These are phyloP conservation scores for Pseudogymnoascus pannorum DNA, from an alignment of 2,329 filamentous ascomycete genomes.

Conservation along the genomic window DNA sequence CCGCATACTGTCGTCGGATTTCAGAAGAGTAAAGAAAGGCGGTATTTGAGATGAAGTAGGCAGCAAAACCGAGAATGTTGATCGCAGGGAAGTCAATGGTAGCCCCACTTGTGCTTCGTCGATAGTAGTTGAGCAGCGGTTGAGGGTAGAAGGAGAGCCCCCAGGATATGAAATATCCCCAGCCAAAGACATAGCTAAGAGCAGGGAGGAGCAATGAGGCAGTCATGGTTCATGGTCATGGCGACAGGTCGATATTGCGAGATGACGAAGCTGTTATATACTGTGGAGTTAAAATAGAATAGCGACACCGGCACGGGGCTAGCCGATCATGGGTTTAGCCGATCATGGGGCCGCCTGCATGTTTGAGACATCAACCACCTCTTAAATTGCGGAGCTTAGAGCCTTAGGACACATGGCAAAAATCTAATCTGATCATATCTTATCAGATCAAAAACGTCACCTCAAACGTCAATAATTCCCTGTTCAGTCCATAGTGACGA, in stretches of 20 bases:
- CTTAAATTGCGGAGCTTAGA: not conserved
- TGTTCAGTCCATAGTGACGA: slow-evolving; percentile 5
- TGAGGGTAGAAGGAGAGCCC: slow-evolving; percentile 91
- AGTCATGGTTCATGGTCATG: slow-evolving; percentile 18
- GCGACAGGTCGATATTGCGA: not conserved
- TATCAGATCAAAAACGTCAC: slow-evolving; percentile 1
- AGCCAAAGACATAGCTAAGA: slow-evolving; percentile 58
- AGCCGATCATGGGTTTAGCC: not conserved
- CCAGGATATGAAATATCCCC: slow-evolving; percentile 72
- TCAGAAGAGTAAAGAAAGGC: slow-evolving; percentile 72
- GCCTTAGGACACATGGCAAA: not conserved
- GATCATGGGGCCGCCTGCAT: not conserved
- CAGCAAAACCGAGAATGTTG: slow-evolving; percentile 63
- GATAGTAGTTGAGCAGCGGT: slow-evolving; percentile 68
- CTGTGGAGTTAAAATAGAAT: not conserved
- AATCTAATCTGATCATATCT: not conserved
- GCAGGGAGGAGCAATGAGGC: slow-evolving; percentile 36
- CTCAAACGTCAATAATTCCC: not conserved
- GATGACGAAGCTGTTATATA: not conserved
- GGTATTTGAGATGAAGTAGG: slow-evolving; percentile 68
- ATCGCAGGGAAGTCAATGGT: slow-evolving; percentile 81
- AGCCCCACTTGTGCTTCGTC: slow-evolving; percentile 72
- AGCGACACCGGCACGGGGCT: not conserved
- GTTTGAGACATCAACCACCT: not conserved
- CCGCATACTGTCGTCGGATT: slow-evolving; percentile 76